Base-by-base conservation (phyloP, 2,329 filamentous ascomycete genomes). In the Epichloe typhina region DNA sequence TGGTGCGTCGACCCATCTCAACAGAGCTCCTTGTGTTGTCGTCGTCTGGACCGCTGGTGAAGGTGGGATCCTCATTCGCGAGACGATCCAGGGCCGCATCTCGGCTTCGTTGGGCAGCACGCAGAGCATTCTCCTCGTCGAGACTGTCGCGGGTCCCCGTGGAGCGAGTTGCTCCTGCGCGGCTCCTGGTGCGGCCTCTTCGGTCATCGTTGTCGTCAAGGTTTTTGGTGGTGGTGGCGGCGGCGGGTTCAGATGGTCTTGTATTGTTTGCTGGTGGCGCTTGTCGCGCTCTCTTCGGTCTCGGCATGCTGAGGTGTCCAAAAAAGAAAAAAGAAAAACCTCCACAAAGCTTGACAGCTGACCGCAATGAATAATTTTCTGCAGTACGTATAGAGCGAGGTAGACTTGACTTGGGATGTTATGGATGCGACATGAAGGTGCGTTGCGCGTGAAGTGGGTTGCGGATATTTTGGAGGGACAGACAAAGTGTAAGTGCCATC, bases 51-150 rank as follows among this genome's bases (percentile, higher is more conserved):
- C 58, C 58, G 43, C 56, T 55, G 15, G 53, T 58, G 17, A 58
- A 61, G 7, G 64, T 64, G n/a, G 56, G 60, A 52, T 69, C 65
- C 49, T 68, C 61, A 36, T 60, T 61, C 36, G 60, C 63, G 15
- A 71, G 62, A 11, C 61, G 58, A 23, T 64, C 60, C 42, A 71
- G 60, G 5, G 69, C 69, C 3, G 62, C 61, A 54, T 72, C 67
- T 44, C 65, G 64, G 44, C 59, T 61, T 37, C 50, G 55, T n/a
- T 54, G 59, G 2, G 64, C 60, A 4, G 58, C 51, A 12, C 52
- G 55, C 33, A 64, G 48, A 9, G 61, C 57, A 39, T 61, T 58
- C 17, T 64, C 53, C 12, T 67, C 61, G 26, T 54, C 50, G 3
- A 55, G 50, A 44, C 52, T 60, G 8, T 56, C 46, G 2, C 52